A percentile compares a stretch with the other conserved stretches of the same genome.
Evolutionary conservation across 1,284 basidiomycete species (phyloP).

Genomic region (Cerioporus squamosus): DNA sequence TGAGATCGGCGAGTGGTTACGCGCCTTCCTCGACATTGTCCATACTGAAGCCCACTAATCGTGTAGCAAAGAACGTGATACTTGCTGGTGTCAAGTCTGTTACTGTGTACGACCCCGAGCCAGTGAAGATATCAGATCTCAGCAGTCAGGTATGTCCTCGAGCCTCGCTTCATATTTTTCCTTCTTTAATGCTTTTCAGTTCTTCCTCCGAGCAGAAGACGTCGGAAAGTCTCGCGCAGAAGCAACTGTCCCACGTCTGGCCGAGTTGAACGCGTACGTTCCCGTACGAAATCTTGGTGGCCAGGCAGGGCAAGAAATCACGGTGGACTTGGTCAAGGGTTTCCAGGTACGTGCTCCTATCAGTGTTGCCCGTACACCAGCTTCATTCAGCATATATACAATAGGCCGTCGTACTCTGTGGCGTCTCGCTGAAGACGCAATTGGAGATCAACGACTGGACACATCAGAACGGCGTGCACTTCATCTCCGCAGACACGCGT

Average conservation of each 20-base stretch:
- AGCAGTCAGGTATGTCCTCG: conserved; percentile 79
- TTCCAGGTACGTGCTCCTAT: conserved; percentile 72
- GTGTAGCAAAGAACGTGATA: conserved; percentile 91
- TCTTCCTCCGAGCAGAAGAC: conserved; percentile 92
- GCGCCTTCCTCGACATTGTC: not conserved
- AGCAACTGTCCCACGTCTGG: conserved; percentile 87
- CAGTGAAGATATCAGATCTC: conserved; percentile 86
- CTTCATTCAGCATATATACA: not conserved
- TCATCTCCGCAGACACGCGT: conserved; percentile 91
- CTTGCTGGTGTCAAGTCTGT: conserved; percentile 99
- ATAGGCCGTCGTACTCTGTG: conserved; percentile 91
- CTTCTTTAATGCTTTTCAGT: conserved; percentile 52
- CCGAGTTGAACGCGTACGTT: conserved; percentile 97
- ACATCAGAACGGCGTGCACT: conserved; percentile 86
- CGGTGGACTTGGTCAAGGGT: conserved; percentile 80
- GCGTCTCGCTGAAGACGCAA: conserved; percentile 80
- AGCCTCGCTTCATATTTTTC: not conserved
- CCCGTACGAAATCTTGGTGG: conserved; percentile 86
- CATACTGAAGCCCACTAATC: conserved; percentile 3
- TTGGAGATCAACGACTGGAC: conserved; percentile 96
- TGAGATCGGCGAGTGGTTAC: conserved; percentile 79
- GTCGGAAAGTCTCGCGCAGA: conserved; percentile 88
- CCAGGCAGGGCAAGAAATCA: conserved; percentile 71
- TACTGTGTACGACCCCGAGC: conserved; percentile 94
- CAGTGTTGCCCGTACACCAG: not conserved